phyloP scores from a whole-genome alignment of 768 basidiomycete genomes.

The Phylloporus rhodoxanthus region DNA sequence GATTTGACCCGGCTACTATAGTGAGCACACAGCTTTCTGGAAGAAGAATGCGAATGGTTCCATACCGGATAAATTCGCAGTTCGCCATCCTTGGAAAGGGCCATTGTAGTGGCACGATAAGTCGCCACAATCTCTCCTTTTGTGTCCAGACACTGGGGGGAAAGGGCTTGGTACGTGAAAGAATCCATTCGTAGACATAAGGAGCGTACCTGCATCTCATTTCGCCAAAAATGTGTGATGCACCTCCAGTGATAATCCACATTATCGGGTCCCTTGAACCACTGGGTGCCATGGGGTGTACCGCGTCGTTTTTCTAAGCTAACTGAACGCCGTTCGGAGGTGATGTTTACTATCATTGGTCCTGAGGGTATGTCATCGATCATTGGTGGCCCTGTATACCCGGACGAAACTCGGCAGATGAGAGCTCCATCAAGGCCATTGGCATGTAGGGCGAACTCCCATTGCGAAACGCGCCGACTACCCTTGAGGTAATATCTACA shows the following conservation, averaged over 20 bases:
- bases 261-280: slow-evolving; percentile 22
- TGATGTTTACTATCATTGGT: slow-evolving; percentile 11
- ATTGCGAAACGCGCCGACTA: slow-evolving; percentile 8
- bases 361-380: slow-evolving; percentile 3
- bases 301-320: not conserved
- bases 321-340: slow-evolving; percentile 2
- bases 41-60: not conserved
- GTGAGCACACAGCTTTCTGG: not conserved
- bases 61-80: slow-evolving; percentile 25
- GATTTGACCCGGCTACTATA: slow-evolving; percentile 15
- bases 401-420: slow-evolving; percentile 16
- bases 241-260: slow-evolving; percentile 20
- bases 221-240: slow-evolving; percentile 8
- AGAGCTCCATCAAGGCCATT: slow-evolving; percentile 8
- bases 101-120: slow-evolving; percentile 22
- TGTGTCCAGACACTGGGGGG: slow-evolving; percentile 14
- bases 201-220: slow-evolving; percentile 21
- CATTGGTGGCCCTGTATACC: slow-evolving; percentile 16
- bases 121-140: slow-evolving; percentile 21
- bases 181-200: not conserved
- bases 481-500: slow-evolving; percentile 22
- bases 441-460: not conserved
- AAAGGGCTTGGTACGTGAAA: not conserved
- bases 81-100: slow-evolving; percentile 25
- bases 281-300: slow-evolving; percentile 9